phyloP scores from a whole-genome alignment of 108 stramenopile genomes.

The Discostella pseudostelligera region DNA sequence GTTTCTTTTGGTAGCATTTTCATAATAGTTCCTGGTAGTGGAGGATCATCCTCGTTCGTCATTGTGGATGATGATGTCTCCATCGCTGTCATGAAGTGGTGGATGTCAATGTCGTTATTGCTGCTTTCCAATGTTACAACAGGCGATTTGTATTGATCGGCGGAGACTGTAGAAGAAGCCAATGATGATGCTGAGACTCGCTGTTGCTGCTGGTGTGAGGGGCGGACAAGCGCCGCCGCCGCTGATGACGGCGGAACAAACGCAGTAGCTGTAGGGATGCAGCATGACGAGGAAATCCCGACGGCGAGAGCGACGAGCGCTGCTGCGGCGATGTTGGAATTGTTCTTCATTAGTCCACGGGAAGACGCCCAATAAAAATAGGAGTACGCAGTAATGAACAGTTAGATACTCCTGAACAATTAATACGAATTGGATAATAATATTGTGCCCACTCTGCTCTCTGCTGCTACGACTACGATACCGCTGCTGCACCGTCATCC shows the following conservation, averaged over 20 bases:
- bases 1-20: constrained; percentile 64
- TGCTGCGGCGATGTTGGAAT: no score
- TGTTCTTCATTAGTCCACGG: no score
- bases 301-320: no score
- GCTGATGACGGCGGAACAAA: background rate
- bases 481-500: no score
- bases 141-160: background rate
- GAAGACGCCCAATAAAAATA: no score
- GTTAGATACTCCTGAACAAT: background rate
- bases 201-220: background rate
- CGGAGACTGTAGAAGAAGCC: background rate
- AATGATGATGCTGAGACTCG: background rate
- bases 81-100: background rate
- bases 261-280: no score
- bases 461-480: no score
- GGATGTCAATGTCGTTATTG: background rate
- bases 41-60: constrained; percentile 6
- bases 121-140: background rate
- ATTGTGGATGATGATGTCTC: background rate
- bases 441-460: no score
- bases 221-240: background rate
- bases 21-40: constrained; percentile 42
- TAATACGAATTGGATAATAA: no score
- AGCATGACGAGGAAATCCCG: no score
- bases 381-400: background rate